Evolutionary conservation across 2,329 filamentous ascomycete genomes (phyloP).

Genomic region (Colletotrichum zoysiae): DNA sequence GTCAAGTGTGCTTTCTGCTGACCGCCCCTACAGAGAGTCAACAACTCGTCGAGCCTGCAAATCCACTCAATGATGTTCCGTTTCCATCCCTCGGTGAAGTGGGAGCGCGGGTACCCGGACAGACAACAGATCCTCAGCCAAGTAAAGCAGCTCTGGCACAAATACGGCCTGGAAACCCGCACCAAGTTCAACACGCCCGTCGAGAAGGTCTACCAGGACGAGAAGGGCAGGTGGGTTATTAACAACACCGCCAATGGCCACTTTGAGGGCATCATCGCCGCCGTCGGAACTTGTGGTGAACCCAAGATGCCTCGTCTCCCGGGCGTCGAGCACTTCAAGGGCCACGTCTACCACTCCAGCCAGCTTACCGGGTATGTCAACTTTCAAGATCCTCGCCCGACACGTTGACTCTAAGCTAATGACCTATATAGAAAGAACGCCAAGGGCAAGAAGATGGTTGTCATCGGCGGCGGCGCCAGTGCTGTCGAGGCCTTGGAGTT

Average conservation of each 20-base stretch:
- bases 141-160: constrained; percentile 79
- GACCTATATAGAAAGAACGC: constrained; percentile 67
- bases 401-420: constrained; percentile 47
- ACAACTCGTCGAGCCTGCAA: constrained; percentile 84
- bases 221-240: constrained; percentile 79
- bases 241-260: constrained; percentile 77
- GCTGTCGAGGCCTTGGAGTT: constrained; percentile 88
- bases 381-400: rapidly evolving
- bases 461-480: constrained; percentile 84
- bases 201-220: constrained; percentile 76
- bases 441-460: constrained; percentile 79
- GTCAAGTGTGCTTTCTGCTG: constrained; percentile 24
- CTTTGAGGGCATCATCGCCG: constrained; percentile 84
- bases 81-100: constrained; percentile 84
- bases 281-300: constrained; percentile 84
- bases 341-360: constrained; percentile 80
- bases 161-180: constrained; percentile 76
- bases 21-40: constrained; percentile 70
- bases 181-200: constrained; percentile 81
- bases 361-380: constrained; percentile 70
- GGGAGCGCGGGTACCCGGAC: constrained; percentile 81
- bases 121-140: constrained; percentile 81
- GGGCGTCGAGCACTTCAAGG: constrained; percentile 79
- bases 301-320: constrained; percentile 79
- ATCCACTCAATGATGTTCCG: constrained; percentile 91